Evolutionary conservation across 2,329 filamentous ascomycete species (phyloP).

Genomic region (Byssochlamys sp.): DNA sequence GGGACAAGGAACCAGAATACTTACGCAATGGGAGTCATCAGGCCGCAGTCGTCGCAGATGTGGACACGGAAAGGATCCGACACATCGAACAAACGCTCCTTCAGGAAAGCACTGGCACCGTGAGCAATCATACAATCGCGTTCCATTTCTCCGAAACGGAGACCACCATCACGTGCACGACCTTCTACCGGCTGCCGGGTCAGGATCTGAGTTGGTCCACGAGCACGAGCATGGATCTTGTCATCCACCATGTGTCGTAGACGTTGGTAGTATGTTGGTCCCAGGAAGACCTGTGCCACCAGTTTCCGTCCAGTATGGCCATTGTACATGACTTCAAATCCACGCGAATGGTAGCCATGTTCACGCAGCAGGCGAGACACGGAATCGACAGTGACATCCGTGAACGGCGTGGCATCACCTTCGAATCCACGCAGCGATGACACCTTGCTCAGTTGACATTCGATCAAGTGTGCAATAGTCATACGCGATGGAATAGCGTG

Average conservation of each 20-base stretch:
- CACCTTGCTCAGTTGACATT: conserved; percentile 94
- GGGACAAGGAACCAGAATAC: conserved; percentile 37
- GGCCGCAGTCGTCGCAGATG: conserved; percentile 93
- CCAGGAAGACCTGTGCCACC: conserved; percentile 88
- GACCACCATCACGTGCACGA: conserved; percentile 92
- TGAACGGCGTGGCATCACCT: conserved; percentile 95
- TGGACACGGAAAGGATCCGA: conserved; percentile 97
- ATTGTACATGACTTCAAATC: conserved; percentile 98
- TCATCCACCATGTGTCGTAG: conserved; percentile 99
- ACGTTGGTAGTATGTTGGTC: conserved; percentile 97
- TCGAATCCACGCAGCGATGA: conserved; percentile 87
- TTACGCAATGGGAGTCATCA: conserved; percentile 99
- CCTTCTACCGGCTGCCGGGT: conserved; percentile 95
- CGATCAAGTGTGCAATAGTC: conserved; percentile 99
- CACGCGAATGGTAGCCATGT: conserved; percentile 90
- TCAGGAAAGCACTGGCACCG: conserved; percentile 89
- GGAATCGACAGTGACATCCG: conserved; percentile 89
- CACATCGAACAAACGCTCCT: conserved; percentile 93
- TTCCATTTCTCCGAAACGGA: conserved; percentile 99
- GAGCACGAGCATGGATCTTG: conserved; percentile 98
- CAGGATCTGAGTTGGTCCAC: conserved; percentile 92
- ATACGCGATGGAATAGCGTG: conserved; percentile 99
- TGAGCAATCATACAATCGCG: conserved; percentile 99
- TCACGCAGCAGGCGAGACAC: conserved; percentile 77
- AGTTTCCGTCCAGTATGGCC: conserved; percentile 93